Evolutionary conservation across 768 basidiomycete species (phyloP).

Genomic region (Mycena capillaripes): DNA sequence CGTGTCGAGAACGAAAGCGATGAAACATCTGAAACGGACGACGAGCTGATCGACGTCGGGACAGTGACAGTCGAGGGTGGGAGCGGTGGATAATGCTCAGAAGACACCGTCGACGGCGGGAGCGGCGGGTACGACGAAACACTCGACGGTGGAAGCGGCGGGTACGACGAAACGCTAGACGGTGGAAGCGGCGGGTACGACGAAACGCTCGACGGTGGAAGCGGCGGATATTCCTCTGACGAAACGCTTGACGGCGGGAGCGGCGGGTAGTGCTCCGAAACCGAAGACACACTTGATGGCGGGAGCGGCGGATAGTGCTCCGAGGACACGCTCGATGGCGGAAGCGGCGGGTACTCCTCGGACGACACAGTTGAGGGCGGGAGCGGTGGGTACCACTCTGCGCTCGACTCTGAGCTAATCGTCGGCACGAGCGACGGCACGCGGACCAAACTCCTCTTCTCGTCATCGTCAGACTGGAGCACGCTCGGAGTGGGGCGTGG

Average conservation of each 20-base stretch:
- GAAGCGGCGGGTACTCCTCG: constrained; percentile 36
- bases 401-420: constrained; percentile 27
- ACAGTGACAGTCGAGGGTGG: constrained; percentile 20
- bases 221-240: neutral
- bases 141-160: constrained; percentile 58
- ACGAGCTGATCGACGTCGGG: constrained; percentile 10
- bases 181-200: constrained; percentile 39
- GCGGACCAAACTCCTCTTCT: constrained; percentile 28
- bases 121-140: constrained; percentile 47
- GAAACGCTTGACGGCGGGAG: constrained; percentile 32
- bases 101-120: constrained; percentile 45
- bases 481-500: constrained; percentile 55
- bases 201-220: constrained; percentile 8
- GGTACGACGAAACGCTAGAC: constrained; percentile 47
- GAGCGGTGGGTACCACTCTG: constrained; percentile 54
- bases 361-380: constrained; percentile 51
- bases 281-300: constrained; percentile 43
- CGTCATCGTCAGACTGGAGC: constrained; percentile 46
- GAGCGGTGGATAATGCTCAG: constrained; percentile 34
- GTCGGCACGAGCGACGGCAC: constrained; percentile 38
- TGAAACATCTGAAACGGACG: constrained; percentile 16
- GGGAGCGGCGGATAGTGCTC: constrained; percentile 53
- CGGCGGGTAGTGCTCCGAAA: constrained; percentile 32
- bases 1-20: constrained; percentile 27
- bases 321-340: constrained; percentile 44